Base-by-base conservation (phyloP, 2,329 filamentous ascomycete genomes). In the Alternaria conjuncta region DNA sequence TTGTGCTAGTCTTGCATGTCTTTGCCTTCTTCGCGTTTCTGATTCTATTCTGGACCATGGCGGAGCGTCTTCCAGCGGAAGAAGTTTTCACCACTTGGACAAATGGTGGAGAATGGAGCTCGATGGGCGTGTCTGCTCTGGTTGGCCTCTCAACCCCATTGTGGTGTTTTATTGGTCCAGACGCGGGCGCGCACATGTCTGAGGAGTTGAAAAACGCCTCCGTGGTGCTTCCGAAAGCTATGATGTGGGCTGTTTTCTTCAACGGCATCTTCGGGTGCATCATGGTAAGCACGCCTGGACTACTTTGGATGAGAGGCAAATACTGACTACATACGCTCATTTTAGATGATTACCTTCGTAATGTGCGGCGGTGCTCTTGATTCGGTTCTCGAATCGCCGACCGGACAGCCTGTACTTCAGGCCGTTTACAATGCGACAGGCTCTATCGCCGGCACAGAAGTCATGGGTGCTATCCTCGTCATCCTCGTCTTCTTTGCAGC, bases 11-110 rank as follows among this genome's bases (percentile, higher is more conserved):
- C 18, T 59, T 86, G 8, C 84, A 86, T 61, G 73, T 86, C 23
- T 70, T 82, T 20, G 84, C 84, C 4, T 83, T 86, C 66, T 83
- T 86, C 65, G 83, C 80, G 1, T 80, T 85, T 60, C 66, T 86
- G 10, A 80, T 85, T 6, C 49, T 69, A 5, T 68, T 75, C 26
- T 71, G 67, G 70, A 65, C 64, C 3, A 67, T 74, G 56, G 70
- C 61, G 2, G 77, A 81, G 3, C 78, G 77, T 20, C 74, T 75
- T 18, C 69, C 75, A 2, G 70, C 81, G 0, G 63, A 77, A 7
- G 76, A 78, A 3, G 82, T 84, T 0, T 84, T 85, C 57, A 80
- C 81, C 4, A 68, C 77, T 0, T 86, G 86, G 66, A 74, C 75
- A 15, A 84, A 86, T 56, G 65, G 71, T 18, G 83, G 83, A 5